These are phyloP conservation scores for Paramecium biaurelia DNA, from an alignment of 73 alveolate genomes.

Conservation along the genomic window DNA sequence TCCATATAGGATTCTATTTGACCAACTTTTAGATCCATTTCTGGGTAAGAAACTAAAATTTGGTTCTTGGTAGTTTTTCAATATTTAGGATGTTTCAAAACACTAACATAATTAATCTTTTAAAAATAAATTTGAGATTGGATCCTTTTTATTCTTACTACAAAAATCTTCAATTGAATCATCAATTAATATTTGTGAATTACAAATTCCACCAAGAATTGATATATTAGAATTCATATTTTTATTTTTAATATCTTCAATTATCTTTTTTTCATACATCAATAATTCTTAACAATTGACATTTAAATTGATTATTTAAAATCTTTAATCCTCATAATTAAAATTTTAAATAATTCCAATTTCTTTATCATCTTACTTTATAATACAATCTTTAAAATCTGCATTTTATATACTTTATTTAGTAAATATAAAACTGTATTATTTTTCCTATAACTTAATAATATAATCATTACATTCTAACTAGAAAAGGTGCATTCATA, in stretches of 20 bases:
- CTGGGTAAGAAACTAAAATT: not conserved
- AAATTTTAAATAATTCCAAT: not conserved
- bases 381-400: not conserved
- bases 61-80: not conserved
- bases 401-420: not conserved
- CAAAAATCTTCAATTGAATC: not conserved
- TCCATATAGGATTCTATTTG: conserved; percentile 34
- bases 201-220: not conserved
- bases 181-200: not conserved
- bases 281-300: not conserved
- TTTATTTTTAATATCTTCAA: not conserved
- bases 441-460: not conserved
- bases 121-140: not conserved
- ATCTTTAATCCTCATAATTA: not conserved
- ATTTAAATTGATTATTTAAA: not conserved
- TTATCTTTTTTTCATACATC: not conserved
- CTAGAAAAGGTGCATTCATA: not conserved
- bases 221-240: not conserved
- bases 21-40: not conserved
- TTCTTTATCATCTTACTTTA: not conserved
- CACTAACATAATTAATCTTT: not conserved
- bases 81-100: not conserved
- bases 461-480: not conserved
- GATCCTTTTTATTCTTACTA: not conserved
- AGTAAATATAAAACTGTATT: not conserved